Evolutionary conservation across 164 flowering plant species (phyloP), one percentile per base, ranked within the genome.

Genomic region (Liquidambar formosana): DNA sequence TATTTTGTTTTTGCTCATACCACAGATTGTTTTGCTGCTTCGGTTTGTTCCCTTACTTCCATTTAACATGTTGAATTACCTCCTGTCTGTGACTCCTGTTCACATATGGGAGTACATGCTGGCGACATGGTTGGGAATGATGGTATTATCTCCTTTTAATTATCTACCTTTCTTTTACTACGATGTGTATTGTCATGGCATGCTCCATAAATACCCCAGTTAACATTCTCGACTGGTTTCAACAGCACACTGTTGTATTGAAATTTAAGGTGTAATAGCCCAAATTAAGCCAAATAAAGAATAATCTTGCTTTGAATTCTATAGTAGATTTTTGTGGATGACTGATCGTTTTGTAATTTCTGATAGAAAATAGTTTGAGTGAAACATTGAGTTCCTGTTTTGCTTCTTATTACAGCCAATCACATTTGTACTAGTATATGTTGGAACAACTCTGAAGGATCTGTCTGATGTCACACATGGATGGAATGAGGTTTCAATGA

Each of bases 121-220:
- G 77, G 96, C 99, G 72, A 86, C 99, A 62, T 95, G 99, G 99
- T 47, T 95, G 70, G 99, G 99, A 72, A 95, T 95, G 99, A 91
- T 93, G 97, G 99, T 95, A 88, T 53, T 59, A 57, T 38, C 67
- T 64, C 45, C 61, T 45, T 43, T 33, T 57, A 27, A 12, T 61
- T 21, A 19, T n/a, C 16, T 44, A 13, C 21, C 38, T 16, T 9
- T 43, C 41, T 43, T 9, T 28, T 28, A 23, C 21, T 63, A 27
- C 5, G 21, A 8, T 63, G 52, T 38, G 23, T 41, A 5, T 22
- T 44, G 13, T 14, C 65, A 44, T 21, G 52, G 21, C 33, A 22
- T 63, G 23, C 52, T 46, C 23, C 13, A 14, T 45, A 63, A 61
- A 63, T 45, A 45, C n/a, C 9, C 21, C n/a, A 43, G 10, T 12